These are phyloP conservation scores for Coemansia sp. DNA, from an alignment of 192 early-diverging fungal genomes.

Conservation along the genomic window DNA sequence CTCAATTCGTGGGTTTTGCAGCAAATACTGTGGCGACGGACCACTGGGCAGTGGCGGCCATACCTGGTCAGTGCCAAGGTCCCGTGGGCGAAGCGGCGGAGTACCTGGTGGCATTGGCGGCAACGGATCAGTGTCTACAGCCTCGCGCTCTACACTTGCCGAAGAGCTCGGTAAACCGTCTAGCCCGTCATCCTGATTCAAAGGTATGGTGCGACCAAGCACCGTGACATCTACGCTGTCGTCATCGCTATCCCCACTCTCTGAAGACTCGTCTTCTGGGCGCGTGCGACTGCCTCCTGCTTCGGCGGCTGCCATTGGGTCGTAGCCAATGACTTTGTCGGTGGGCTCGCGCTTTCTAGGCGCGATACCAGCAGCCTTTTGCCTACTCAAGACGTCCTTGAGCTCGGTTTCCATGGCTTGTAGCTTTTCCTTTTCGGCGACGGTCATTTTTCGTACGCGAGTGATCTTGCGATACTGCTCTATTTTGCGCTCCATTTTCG, in stretches of 20 bases:
- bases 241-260: constrained; percentile 3
- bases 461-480: constrained; percentile 28
- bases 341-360: not conserved
- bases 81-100: constrained; percentile 30
- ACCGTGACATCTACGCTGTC: not conserved
- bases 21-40: constrained; percentile 39
- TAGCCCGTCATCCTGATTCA: constrained; percentile 3
- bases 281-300: not conserved
- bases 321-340: constrained; percentile 24
- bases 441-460: constrained; percentile 34
- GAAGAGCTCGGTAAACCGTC: not conserved
- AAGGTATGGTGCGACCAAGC: not conserved
- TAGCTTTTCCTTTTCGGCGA: constrained; percentile 36
- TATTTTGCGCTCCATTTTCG: constrained; percentile 43
- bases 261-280: not conserved
- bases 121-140: not conserved
- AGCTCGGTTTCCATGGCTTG: constrained; percentile 30
- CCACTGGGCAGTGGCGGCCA: constrained; percentile 49
- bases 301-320: constrained; percentile 28
- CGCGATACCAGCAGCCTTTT: constrained; percentile 38
- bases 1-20: constrained; percentile 1
- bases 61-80: constrained; percentile 11
- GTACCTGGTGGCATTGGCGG: constrained; percentile 48
- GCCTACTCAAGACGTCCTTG: constrained; percentile 22
- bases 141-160: not conserved